Evolutionary conservation across 257 asterid species (phyloP), one percentile per base, ranked within the genome.

Genomic region (Lavandula angustifolia): DNA sequence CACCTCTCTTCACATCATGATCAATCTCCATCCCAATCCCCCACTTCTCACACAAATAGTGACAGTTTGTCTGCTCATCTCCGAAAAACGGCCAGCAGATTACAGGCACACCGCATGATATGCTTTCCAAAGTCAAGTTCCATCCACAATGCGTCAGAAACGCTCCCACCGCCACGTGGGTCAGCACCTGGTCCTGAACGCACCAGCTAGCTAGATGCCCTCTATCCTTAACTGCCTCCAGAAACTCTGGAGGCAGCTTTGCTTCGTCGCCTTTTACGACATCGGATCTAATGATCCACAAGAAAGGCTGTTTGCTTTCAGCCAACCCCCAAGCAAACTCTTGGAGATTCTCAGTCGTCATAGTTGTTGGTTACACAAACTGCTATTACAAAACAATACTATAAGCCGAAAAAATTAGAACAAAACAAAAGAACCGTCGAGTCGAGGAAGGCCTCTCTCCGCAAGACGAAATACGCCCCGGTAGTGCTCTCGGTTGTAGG

Each of bases 241-340:
- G n/a, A n/a, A n/a, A 85, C 4, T 68, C 87, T 6, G 64, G 69
- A 0, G 75, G 55, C 44, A 85, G 38, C 27, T 5, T 10, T 1
- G 65, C 41, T 0, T 75, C 52, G 10, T n/a, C n/a, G n/a, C n/a
- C n/a, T n/a, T n/a, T n/a, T n/a, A n/a, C n/a, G n/a, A n/a, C n/a
- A 46, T 86, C 91, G 0, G 86, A 77, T 60, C 88, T 75, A 3
- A 80, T 57, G 17, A 86, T 70, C 91, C 94, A 83, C 3, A 86
- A 13, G 53, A 84, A 86, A 2, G 76, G 79, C 16, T 69, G 83
- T 34, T 66, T 65, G 61, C 85, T 81, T 0, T 67, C 43, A 0
- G 86, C 91, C 0, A 86, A 79, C 10, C 91, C 94, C 85, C 82
- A 76, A 0, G 88, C 94, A 7, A 86, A 81, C 41, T 83, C 94